Percentiles rank a stretch among this genome's conserved stretches.
These are phyloP conservation scores for Limonomyces culmigenus DNA, from an alignment of 1,284 basidiomycete species.

Conservation along the genomic window DNA sequence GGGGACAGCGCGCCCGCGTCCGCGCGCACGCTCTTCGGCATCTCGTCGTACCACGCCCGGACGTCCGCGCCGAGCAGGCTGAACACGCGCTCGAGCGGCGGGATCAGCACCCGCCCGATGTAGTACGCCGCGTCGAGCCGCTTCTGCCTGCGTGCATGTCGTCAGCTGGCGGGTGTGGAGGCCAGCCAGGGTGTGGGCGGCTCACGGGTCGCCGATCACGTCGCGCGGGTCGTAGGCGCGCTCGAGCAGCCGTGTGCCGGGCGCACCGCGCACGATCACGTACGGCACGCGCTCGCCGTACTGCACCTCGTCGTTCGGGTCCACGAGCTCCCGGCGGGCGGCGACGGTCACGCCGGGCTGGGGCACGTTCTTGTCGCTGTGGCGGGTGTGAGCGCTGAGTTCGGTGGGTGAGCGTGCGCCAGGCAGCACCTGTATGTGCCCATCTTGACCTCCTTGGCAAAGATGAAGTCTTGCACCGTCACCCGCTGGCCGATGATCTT, in stretches of 20 bases:
- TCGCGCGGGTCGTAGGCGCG: conserved; percentile 70
- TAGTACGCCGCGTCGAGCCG: conserved; percentile 82
- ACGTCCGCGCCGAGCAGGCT: conserved; percentile 87
- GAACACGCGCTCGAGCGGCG: conserved; percentile 81
- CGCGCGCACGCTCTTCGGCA: conserved; percentile 46
- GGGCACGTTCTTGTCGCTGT: conserved; percentile 66
- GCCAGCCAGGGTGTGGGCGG: conserved; percentile 1
- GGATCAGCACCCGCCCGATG: conserved; percentile 76
- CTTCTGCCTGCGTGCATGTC: conserved; percentile 25
- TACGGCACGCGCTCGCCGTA: conserved; percentile 92
- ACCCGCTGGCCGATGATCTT: conserved; percentile 72
- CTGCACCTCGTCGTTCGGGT: conserved; percentile 74
- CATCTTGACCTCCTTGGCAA: conserved; percentile 86
- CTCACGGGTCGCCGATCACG: conserved; percentile 55
- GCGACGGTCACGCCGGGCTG: conserved; percentile 87
- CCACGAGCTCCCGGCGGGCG: conserved; percentile 54
- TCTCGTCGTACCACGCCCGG: conserved; percentile 75
- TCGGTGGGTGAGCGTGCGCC: conserved; percentile 1
- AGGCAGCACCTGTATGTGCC: conserved; percentile 69
- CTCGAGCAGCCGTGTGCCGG: conserved; percentile 61
- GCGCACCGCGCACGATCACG: conserved; percentile 59
- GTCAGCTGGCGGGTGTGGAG: conserved; percentile 5
- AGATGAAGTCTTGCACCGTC: conserved; percentile 82
- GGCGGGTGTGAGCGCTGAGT: neutral
- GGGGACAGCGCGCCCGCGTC: conserved; percentile 23